These are phyloP conservation scores for Colletotrichum melonis DNA, from an alignment of 2,329 filamentous ascomycete genomes.

Conservation along the genomic window DNA sequence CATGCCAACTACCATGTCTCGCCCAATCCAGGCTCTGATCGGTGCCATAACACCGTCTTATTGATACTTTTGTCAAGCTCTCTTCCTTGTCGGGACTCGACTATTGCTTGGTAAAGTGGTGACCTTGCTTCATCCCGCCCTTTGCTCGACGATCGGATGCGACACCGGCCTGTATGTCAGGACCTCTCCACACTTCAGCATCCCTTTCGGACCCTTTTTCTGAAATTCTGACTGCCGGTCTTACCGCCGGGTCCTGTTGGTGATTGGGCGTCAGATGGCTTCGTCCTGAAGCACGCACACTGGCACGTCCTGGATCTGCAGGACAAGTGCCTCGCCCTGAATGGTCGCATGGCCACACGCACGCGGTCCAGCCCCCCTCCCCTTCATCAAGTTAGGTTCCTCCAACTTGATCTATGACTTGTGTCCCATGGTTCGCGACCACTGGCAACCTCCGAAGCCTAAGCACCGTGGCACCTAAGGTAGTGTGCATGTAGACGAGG, in stretches of 20 bases:
- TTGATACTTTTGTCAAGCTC: not conserved
- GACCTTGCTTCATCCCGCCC: not conserved
- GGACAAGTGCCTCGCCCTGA: slow-evolving; percentile 25
- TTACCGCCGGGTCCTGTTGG: slow-evolving; percentile 4
- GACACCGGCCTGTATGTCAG: not conserved
- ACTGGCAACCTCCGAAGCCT: not conserved
- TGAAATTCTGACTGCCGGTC: slow-evolving; percentile 11
- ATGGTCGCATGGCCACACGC: slow-evolving; percentile 19
- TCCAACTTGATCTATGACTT: not conserved
- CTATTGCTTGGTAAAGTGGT: too few relatives aligned
- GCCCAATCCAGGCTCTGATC: not conserved
- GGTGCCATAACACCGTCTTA: not conserved
- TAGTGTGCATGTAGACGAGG: not conserved
- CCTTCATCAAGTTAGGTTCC: not conserved
- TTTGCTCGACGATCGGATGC: not conserved
- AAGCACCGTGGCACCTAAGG: not conserved
- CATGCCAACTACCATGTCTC: not conserved
- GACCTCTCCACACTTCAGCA: not conserved
- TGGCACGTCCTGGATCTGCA: slow-evolving; percentile 29
- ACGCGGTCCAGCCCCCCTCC: slow-evolving; percentile 6
- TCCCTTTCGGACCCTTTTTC: not conserved
- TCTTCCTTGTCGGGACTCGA: not conserved
- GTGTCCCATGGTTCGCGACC: not conserved
- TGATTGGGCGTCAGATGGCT: slow-evolving; percentile 30
- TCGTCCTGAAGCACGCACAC: slow-evolving; percentile 17